These are phyloP conservation scores for Tetrapisispora namnaoensis DNA, from an alignment of 805 yeast species.

Conservation along the genomic window DNA sequence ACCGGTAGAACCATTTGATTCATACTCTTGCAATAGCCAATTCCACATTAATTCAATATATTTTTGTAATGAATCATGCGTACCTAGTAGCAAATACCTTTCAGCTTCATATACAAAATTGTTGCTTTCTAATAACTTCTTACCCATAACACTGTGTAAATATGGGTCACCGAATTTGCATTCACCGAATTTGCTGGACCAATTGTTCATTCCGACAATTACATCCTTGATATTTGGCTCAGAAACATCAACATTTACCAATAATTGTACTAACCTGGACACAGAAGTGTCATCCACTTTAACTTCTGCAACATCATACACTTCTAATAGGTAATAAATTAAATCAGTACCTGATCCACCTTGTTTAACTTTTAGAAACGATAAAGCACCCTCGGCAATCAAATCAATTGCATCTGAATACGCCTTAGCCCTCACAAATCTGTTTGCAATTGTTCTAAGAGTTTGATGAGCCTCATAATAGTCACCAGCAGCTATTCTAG, in stretches of 20 bases:
- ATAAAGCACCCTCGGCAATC: constrained; percentile 59
- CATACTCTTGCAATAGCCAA: constrained; percentile 34
- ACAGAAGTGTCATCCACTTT: constrained; percentile 36
- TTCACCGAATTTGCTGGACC: constrained; percentile 47
- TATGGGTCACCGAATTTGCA: constrained; percentile 63
- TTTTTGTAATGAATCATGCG: constrained; percentile 41
- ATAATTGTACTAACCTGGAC: constrained; percentile 38
- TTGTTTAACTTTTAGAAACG: constrained; percentile 58
- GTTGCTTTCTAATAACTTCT: constrained; percentile 45
- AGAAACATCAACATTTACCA: constrained; percentile 34
- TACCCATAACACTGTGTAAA: constrained; percentile 65
- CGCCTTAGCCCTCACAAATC: constrained; percentile 63
- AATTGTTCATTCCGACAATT: constrained; percentile 53
- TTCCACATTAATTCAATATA: constrained; percentile 36
- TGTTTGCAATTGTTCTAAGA: constrained; percentile 75
- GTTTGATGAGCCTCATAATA: constrained; percentile 96
- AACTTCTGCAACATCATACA: constrained; percentile 44
- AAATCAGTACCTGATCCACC: constrained; percentile 78
- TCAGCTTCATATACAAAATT: constrained; percentile 58
- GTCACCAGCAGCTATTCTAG: constrained; percentile 59
- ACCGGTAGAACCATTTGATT: constrained; percentile 19
- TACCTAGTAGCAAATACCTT: constrained; percentile 59
- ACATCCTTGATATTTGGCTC: constrained; percentile 61
- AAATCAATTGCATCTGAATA: constrained; percentile 65
- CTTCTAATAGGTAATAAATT: constrained; percentile 59